These are phyloP conservation scores for Paecilomyces formosus DNA, from an alignment of 2,329 filamentous ascomycete species.

Conservation along the genomic window DNA sequence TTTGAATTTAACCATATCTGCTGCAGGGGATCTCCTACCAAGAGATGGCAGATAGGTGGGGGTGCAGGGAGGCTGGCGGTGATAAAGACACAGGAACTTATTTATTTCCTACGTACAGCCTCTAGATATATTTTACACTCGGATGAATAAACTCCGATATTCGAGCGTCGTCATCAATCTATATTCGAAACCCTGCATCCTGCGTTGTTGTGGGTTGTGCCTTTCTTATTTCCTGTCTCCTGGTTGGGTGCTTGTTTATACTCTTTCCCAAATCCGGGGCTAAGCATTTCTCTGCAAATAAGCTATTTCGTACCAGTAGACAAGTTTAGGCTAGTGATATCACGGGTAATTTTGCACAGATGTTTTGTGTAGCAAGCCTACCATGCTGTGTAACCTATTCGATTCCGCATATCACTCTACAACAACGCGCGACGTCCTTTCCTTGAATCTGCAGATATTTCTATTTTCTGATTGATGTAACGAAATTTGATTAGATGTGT, in stretches of 20 bases:
- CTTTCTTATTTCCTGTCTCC: not conserved
- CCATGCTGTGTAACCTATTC: not conserved
- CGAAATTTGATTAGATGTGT: too few relatives aligned
- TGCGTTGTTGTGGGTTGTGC: not conserved
- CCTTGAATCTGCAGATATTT: too few relatives aligned
- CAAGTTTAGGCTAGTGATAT: not conserved
- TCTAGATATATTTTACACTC: not conserved
- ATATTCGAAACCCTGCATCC: not conserved
- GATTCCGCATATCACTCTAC: not conserved
- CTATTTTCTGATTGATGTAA: too few relatives aligned
- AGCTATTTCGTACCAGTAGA: not conserved
- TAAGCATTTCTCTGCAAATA: not conserved
- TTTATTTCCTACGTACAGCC: not conserved
- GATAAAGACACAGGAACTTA: not conserved
- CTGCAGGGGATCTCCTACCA: not conserved
- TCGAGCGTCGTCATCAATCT: not conserved
- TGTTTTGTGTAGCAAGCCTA: not conserved
- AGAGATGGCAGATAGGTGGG: not conserved
- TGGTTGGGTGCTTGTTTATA: not conserved
- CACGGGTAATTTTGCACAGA: too few relatives aligned
- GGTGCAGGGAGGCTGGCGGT: not conserved
- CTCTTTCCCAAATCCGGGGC: not conserved
- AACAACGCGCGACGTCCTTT: too few relatives aligned
- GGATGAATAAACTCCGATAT: not conserved
- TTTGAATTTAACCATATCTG: not conserved